phyloP scores from a whole-genome alignment of 192 early-diverging fungal species.

The Backusella mclennaniae region DNA sequence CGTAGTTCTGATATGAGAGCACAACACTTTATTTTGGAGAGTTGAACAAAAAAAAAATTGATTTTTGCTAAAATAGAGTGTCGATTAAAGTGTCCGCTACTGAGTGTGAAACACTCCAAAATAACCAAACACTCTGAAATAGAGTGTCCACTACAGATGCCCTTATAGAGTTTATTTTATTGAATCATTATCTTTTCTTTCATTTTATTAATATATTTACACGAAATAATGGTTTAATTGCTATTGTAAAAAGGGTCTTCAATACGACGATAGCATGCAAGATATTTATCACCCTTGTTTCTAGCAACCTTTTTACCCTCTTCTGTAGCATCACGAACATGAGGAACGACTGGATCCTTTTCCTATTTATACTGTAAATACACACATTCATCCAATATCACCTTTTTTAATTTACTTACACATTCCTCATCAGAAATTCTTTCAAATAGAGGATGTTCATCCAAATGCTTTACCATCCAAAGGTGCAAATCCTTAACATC shows the following conservation, averaged over 20 bases:
- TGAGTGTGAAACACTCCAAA: no score
- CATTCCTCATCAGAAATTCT: conserved; percentile 75
- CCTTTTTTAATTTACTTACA: conserved; percentile 33
- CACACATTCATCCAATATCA: not conserved
- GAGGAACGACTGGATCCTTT: conserved; percentile 81
- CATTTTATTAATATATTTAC: conserved; percentile 5
- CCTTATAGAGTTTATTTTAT: no score
- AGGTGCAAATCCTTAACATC: conserved; percentile 86
- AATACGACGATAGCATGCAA: conserved; percentile 82
- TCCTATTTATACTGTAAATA: conserved; percentile 38
- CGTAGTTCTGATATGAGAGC: no score
- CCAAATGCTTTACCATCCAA: conserved; percentile 57
- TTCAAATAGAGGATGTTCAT: conserved; percentile 92
- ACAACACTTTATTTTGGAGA: no score
- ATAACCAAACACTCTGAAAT: no score
- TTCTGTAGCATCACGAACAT: conserved; percentile 89
- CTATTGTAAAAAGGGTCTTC: conserved; percentile 50
- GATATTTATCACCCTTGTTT: conserved; percentile 93
- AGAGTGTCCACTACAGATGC: no score
- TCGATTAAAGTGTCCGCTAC: no score
- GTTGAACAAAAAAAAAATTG: no score
- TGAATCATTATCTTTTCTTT: no score
- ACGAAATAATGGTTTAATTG: not conserved
- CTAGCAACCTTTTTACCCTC: conserved; percentile 98
- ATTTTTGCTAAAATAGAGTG: no score